Conservation (phyloP, 192 early-diverging fungal species). For the Coemansia asiatica region DNA sequence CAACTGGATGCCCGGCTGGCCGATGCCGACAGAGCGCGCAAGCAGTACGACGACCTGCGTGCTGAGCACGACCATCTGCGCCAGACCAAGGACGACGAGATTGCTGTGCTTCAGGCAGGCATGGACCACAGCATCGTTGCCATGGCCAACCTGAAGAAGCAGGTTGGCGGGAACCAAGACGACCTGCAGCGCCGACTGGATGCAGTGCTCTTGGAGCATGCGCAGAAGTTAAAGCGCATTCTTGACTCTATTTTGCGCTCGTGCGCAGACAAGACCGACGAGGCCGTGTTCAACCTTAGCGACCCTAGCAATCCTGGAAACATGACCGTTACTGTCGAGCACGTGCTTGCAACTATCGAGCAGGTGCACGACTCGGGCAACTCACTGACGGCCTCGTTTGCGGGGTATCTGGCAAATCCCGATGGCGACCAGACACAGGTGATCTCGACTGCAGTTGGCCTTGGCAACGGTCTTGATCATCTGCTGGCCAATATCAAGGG, state of each 20-base stretch:
- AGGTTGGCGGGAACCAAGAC: constrained; percentile 47
- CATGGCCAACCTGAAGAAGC: constrained; percentile 70
- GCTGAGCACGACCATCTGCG: constrained; percentile 39
- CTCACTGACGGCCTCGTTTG: constrained; percentile 62
- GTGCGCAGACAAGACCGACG: constrained; percentile 85
- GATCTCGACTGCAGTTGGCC: constrained; percentile 74
- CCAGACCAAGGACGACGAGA: constrained; percentile 73
- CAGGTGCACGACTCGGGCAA: constrained; percentile 68
- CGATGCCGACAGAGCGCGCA: constrained; percentile 46
- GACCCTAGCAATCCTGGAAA: constrained; percentile 80
- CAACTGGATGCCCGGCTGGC: constrained; percentile 41
- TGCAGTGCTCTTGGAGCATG: constrained; percentile 63
- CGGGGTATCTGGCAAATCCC: constrained; percentile 46
- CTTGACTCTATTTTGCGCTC: constrained; percentile 84
- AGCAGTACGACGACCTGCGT: constrained; percentile 42
- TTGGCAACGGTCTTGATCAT: constrained; percentile 80
- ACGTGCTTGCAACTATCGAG: constrained; percentile 89
- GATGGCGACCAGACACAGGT: constrained; percentile 85
- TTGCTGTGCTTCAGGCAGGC: constrained; percentile 72
- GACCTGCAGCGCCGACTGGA: constrained; percentile 67
- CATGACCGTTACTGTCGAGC: constrained; percentile 85
- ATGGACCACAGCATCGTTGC: constrained; percentile 79
- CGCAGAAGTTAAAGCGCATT: constrained; percentile 70
- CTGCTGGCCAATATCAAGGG: constrained; percentile 90
- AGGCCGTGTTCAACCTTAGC: constrained; percentile 85